Evolutionary conservation across 768 basidiomycete species (phyloP).

Genomic region (Hypholoma fasciculare): DNA sequence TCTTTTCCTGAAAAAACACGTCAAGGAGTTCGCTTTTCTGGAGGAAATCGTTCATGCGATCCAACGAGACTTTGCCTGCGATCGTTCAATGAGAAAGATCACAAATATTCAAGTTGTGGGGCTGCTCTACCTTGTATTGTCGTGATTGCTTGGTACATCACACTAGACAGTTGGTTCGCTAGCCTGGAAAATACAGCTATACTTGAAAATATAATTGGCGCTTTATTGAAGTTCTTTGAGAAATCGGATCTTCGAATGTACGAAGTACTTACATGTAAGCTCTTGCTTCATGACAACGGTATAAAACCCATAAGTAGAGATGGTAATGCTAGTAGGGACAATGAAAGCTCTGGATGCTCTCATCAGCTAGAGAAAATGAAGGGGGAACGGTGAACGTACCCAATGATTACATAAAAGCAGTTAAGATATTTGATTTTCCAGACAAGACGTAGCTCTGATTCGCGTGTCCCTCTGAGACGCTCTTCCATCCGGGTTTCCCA

Average conservation of each 20-base stretch:
- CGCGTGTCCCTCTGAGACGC: neutral
- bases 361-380: neutral
- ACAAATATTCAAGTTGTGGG: too few relatives aligned
- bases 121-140: neutral
- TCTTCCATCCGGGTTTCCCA: slow-evolving; percentile 2
- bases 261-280: neutral
- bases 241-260: neutral
- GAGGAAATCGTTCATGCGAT: slow-evolving; percentile 4
- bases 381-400: neutral
- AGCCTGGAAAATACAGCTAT: neutral
- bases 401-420: neutral
- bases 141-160: neutral
- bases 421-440: neutral
- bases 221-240: neutral
- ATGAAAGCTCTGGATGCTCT: neutral
- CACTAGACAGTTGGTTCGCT: neutral
- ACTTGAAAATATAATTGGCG: slow-evolving; percentile 1
- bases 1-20: neutral
- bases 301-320: neutral
- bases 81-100: neutral
- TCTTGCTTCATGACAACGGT: slow-evolving; percentile 5
- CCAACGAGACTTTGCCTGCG: slow-evolving; percentile 26
- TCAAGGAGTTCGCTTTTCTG: slow-evolving; percentile 49
- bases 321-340: neutral
- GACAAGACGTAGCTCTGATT: neutral